These are phyloP conservation scores for Botryotinia convoluta DNA, from an alignment of 2,329 filamentous ascomycete genomes.

Conservation along the genomic window DNA sequence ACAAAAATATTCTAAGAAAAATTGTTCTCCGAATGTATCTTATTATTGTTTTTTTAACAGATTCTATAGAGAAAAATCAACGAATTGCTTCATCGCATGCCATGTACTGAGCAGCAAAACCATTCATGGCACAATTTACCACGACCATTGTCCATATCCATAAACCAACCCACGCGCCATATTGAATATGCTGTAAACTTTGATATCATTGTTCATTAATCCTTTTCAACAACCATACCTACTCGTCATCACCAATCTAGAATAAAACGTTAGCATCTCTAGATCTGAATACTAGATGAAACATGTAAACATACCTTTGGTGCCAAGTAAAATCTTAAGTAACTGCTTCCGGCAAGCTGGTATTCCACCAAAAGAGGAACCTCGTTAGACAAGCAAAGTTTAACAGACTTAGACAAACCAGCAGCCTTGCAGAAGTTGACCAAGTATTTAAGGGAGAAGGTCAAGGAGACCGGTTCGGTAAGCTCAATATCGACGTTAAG, in stretches of 20 bases:
- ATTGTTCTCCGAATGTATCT: not conserved
- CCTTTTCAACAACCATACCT: slow-evolving; percentile 33
- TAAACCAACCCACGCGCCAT: slow-evolving; percentile 38
- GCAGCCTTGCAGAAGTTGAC: slow-evolving; percentile 99
- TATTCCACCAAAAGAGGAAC: slow-evolving; percentile 97
- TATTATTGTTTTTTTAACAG: slow-evolving; percentile 5
- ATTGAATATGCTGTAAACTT: slow-evolving; percentile 33
- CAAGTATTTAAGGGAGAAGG: slow-evolving; percentile 98
- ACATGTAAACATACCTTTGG: slow-evolving; percentile 68
- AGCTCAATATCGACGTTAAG: slow-evolving; percentile 86
- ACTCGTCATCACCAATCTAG: slow-evolving; percentile 70
- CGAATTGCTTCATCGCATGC: slow-evolving; percentile 4
- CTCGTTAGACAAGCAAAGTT: slow-evolving; percentile 92
- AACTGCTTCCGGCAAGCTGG: slow-evolving; percentile 73
- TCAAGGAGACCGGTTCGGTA: slow-evolving; percentile 86
- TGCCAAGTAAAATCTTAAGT: slow-evolving; percentile 94
- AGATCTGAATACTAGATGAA: no score
- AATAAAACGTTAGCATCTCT: slow-evolving; percentile 26
- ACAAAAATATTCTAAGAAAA: not conserved
- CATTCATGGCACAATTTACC: slow-evolving; percentile 15
- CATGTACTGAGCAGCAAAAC: slow-evolving; percentile 10
- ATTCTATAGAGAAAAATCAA: not conserved
- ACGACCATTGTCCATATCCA: slow-evolving; percentile 30
- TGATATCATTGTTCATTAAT: slow-evolving; percentile 34
- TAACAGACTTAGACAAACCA: slow-evolving; percentile 75